Conservation (phyloP, 2,329 filamentous ascomycete species). For the Colletotrichum siamense region DNA sequence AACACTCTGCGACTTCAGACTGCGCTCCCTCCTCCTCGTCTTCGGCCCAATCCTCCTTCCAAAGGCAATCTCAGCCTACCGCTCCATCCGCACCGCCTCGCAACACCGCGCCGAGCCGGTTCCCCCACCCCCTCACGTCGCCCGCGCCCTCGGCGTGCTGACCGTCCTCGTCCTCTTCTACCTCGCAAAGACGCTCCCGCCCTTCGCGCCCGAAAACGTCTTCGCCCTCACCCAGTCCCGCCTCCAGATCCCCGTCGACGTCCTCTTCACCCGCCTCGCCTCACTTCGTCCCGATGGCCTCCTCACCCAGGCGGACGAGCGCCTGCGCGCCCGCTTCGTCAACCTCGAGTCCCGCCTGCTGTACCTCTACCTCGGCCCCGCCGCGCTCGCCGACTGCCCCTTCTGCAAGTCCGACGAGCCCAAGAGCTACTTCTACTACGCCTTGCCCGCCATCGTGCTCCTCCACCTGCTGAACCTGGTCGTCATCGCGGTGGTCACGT, state of each 20-base stretch:
- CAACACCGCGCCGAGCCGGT: constrained; percentile 51
- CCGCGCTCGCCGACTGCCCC: constrained; percentile 74
- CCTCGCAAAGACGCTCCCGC: constrained; percentile 67
- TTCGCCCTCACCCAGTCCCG: constrained; percentile 80
- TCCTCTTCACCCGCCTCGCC: constrained; percentile 80
- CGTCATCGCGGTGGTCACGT: constrained; percentile 76
- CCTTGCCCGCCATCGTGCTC: constrained; percentile 72
- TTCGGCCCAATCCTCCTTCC: constrained; percentile 77
- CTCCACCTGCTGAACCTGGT: constrained; percentile 84
- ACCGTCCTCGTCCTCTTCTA: constrained; percentile 50
- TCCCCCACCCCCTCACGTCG: constrained; percentile 60
- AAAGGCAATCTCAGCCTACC: constrained; percentile 69
- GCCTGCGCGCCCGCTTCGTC: constrained; percentile 71
- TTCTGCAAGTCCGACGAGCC: constrained; percentile 80
- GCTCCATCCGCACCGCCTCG: constrained; percentile 53
- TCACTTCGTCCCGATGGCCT: constrained; percentile 51
- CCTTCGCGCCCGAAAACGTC: constrained; percentile 79
- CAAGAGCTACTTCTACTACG: constrained; percentile 79
- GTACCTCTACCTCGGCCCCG: constrained; percentile 84
- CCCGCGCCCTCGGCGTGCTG: constrained; percentile 66
- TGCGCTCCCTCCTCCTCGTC: constrained; percentile 63
- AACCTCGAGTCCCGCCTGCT: constrained; percentile 76
- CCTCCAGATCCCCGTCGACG: constrained; percentile 82
- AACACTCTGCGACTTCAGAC: constrained; percentile 34
- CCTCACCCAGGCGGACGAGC: constrained; percentile 65